Conservation (phyloP, 176 grass and related monocot species). For the Avena eriantha region DNA sequence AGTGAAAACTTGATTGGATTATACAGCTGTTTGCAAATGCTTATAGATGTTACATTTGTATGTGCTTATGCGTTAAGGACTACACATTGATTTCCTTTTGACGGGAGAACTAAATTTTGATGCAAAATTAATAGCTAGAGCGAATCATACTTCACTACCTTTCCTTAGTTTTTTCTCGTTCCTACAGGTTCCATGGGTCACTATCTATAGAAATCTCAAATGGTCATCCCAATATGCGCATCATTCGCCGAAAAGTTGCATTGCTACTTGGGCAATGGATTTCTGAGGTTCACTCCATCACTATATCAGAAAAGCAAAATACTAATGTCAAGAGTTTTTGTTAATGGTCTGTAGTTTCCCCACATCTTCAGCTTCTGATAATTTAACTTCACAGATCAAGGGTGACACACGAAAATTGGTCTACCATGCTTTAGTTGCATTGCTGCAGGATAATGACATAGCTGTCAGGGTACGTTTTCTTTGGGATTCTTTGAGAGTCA, state of each 20-base stretch:
- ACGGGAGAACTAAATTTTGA: slow-evolving; percentile 16
- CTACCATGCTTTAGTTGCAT: slow-evolving; percentile 86
- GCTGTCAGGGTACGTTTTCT: slow-evolving; percentile 78
- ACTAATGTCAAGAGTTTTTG: slow-evolving; percentile 9
- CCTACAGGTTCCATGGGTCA: slow-evolving; percentile 85
- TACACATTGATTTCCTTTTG: neutral
- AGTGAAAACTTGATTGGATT: slow-evolving; percentile 26
- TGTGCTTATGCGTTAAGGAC: slow-evolving; percentile 12
- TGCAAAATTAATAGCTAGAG: slow-evolving; percentile 27
- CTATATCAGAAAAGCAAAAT: slow-evolving; percentile 42
- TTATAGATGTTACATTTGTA: slow-evolving; percentile 36
- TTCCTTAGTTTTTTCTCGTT: slow-evolving; percentile 29
- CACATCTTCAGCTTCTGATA: slow-evolving; percentile 44
- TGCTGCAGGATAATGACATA: slow-evolving; percentile 87
- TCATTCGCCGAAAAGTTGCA: slow-evolving; percentile 94
- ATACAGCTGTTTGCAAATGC: slow-evolving; percentile 30
- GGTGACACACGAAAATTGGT: slow-evolving; percentile 87
- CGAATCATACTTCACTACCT: neutral
- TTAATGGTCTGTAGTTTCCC: slow-evolving; percentile 5
- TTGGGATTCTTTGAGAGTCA: slow-evolving; percentile 19
- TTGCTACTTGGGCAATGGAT: slow-evolving; percentile 95
- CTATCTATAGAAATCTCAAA: slow-evolving; percentile 92
- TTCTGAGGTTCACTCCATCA: slow-evolving; percentile 77
- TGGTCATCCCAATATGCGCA: slow-evolving; percentile 89
- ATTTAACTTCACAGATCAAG: slow-evolving; percentile 74